A percentile compares a stretch with the other conserved stretches of the same genome.
phyloP scores from a whole-genome alignment of 1,139 yeast species.

The Debaryomyces psychrophilus region DNA sequence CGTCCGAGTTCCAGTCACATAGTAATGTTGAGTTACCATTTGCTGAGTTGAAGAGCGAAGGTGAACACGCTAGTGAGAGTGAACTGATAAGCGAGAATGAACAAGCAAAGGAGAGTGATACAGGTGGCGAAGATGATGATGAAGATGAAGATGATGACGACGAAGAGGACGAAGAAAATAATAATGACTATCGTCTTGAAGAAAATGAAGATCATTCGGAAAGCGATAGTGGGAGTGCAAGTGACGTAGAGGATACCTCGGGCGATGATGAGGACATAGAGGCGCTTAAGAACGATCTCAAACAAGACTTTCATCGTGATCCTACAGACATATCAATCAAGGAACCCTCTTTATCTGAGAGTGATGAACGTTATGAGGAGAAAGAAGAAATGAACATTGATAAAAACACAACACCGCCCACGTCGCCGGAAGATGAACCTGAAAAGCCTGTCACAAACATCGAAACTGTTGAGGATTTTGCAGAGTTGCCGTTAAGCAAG shows the following conservation, averaged over 20 bases:
- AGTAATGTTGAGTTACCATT: slow-evolving; percentile 12
- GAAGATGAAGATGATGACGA: slow-evolving; percentile 20
- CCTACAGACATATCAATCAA: background rate
- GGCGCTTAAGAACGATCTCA: slow-evolving; percentile 10
- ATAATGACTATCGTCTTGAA: slow-evolving; percentile 15
- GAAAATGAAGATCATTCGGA: slow-evolving; percentile 31
- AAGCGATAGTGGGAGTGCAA: slow-evolving; percentile 19
- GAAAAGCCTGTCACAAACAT: slow-evolving; percentile 5
- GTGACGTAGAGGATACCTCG: slow-evolving; percentile 1
- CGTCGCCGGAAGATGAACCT: slow-evolving; percentile 45
- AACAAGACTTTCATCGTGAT: background rate
- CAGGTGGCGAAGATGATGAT: slow-evolving; percentile 14
- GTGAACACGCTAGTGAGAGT: background rate
- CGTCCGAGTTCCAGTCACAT: slow-evolving; percentile 29
- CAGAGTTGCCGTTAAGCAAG: slow-evolving; percentile 23
- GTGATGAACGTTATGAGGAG: slow-evolving; percentile 25
- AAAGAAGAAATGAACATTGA: slow-evolving; percentile 17
- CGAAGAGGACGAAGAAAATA: slow-evolving; percentile 21
- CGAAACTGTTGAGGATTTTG: background rate
- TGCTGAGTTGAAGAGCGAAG: slow-evolving; percentile 13
- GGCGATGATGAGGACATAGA: slow-evolving; percentile 4
- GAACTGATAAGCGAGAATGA: slow-evolving; percentile 6
- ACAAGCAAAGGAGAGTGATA: slow-evolving; percentile 3
- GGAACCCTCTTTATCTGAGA: slow-evolving; percentile 5
- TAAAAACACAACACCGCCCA: slow-evolving; percentile 40